phyloP scores from a whole-genome alignment of 305 asterid species.

The Plantago lanceolata region DNA sequence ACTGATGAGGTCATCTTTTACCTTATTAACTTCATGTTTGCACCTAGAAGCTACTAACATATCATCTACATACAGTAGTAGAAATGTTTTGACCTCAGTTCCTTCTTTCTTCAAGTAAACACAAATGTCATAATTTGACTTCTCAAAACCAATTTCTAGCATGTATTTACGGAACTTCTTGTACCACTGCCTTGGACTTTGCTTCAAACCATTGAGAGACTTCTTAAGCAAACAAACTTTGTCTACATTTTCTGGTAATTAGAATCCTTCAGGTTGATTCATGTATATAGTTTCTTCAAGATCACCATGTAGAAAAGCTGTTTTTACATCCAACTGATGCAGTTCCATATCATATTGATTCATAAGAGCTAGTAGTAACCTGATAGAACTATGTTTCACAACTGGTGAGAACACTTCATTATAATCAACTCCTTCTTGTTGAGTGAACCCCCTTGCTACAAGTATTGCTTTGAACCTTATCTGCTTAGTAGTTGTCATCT shows the following conservation, averaged over 20 bases:
- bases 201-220: neutral
- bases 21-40: neutral
- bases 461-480: neutral
- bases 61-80: neutral
- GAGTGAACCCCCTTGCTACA: neutral
- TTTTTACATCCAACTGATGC: neutral
- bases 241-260: neutral
- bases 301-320: neutral
- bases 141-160: neutral
- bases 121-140: neutral
- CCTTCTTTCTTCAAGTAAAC: neutral
- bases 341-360: neutral
- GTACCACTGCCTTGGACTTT: neutral
- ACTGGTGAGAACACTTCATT: slow-evolving; percentile 13
- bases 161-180: neutral
- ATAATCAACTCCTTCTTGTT: neutral
- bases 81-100: neutral
- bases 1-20: neutral
- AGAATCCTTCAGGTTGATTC: neutral
- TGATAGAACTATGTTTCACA: neutral
- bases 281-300: neutral
- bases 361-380: neutral
- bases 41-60: neutral
- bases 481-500: neutral
- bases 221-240: neutral